Conservation (phyloP, 1,284 basidiomycete species). For the Pseudozyma sp. region DNA sequence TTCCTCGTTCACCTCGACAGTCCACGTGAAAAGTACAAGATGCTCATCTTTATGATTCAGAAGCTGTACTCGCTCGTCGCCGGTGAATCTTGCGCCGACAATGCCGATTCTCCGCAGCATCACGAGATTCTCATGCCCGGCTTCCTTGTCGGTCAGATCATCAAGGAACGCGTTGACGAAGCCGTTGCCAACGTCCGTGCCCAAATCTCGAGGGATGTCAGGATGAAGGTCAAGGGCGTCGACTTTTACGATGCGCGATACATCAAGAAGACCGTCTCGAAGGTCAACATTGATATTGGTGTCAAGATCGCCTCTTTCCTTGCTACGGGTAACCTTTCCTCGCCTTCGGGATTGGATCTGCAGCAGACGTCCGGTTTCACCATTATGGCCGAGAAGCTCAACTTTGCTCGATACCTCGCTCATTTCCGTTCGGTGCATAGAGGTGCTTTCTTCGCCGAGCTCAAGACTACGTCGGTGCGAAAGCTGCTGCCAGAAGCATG, state of each 20-base stretch:
- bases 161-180: slow-evolving; percentile 97
- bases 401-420: slow-evolving; percentile 97
- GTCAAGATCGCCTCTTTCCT: slow-evolving; percentile 91
- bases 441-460: slow-evolving; percentile 98
- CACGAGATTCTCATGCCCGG: slow-evolving; percentile 98
- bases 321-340: slow-evolving; percentile 95
- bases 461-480: slow-evolving; percentile 97
- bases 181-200: slow-evolving; percentile 80
- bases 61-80: slow-evolving; percentile 95
- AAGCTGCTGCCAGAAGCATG: slow-evolving; percentile 98
- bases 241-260: slow-evolving; percentile 91
- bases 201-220: slow-evolving; percentile 82
- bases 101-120: slow-evolving; percentile 98
- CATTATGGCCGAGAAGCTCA: slow-evolving; percentile 98
- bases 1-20: slow-evolving; percentile 89
- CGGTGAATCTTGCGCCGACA: slow-evolving; percentile 90
- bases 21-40: slow-evolving; percentile 93
- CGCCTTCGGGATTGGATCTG: slow-evolving; percentile 93
- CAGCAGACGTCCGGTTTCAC: slow-evolving; percentile 98
- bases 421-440: slow-evolving; percentile 99
- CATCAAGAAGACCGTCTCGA: slow-evolving; percentile 80
- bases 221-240: slow-evolving; percentile 76
- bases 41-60: slow-evolving; percentile 97
- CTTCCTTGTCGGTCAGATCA: slow-evolving; percentile 92
- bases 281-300: slow-evolving; percentile 92